Percentiles rank a stretch among this genome's conserved stretches.
Evolutionary conservation across 176 grass and related monocot genomes (phyloP).

Genomic region (Oryza officinalis): DNA sequence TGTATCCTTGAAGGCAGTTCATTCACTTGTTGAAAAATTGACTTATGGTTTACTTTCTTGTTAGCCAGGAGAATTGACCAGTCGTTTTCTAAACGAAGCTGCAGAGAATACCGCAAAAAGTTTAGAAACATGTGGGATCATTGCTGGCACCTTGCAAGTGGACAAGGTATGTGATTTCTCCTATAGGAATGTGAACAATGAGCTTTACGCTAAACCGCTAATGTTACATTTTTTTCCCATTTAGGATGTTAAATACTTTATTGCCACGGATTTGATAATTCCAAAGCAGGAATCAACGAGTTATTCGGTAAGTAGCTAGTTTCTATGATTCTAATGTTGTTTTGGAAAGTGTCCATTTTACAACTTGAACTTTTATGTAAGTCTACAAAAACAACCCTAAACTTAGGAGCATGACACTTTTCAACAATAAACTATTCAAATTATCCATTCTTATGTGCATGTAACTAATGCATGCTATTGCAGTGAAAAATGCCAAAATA

Average conservation of each 20-base stretch:
- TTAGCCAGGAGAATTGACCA: slow-evolving; percentile 56
- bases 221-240: slow-evolving; percentile 7
- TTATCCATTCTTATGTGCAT: neutral
- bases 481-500: too few species aligned
- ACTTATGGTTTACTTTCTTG: neutral
- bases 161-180: slow-evolving; percentile 41
- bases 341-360: neutral
- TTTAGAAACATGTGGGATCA: slow-evolving; percentile 66
- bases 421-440: too few species aligned
- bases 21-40: neutral
- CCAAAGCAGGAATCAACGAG: slow-evolving; percentile 64
- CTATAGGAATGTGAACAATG: neutral
- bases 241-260: slow-evolving; percentile 60
- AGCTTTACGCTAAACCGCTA: neutral
- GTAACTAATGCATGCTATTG: too few species aligned
- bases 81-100: slow-evolving; percentile 50
- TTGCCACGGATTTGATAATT: slow-evolving; percentile 55
- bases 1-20: neutral
- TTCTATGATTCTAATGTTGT: neutral
- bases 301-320: slow-evolving; percentile 57
- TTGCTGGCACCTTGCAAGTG: slow-evolving; percentile 43
- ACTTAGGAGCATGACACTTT: too few species aligned
- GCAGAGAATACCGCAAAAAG: slow-evolving; percentile 55
- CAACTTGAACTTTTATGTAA: too few species aligned
- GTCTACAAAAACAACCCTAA: too few species aligned